Evolutionary conservation across 495 filamentous ascomycete genomes (phyloP), one percentile per base, ranked within the genome.

Genomic region (Aspergillus sclerotioniger): DNA sequence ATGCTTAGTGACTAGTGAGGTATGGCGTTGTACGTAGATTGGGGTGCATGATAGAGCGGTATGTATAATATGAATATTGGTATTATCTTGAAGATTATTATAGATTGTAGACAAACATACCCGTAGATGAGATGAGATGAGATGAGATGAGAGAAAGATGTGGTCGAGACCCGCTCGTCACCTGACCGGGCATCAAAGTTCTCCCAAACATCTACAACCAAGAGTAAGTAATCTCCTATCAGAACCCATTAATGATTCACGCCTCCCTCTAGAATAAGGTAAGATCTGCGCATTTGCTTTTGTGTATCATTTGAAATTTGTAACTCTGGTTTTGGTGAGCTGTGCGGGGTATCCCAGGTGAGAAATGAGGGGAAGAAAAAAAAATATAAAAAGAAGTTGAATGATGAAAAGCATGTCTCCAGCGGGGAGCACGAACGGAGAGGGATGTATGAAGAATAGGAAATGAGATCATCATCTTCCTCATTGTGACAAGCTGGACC

Each of bases 181-280:
- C 47, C 47, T 50, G 47, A 50, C 47, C 47, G 28, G 47, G 47
- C 28, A 28, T 50, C 47, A 50, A 50, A 50, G 47, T 50, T 50
- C 47, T 50, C 47, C 47, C 41, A 6, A 44, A 25, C 25, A 25
- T 25, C 25, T 5, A 25, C n/a, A n/a, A n/a, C n/a, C n/a, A n/a
- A n/a, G n/a, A 25, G 25, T 25, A 25, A 2, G 5, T 5, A 25
- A 25, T 25, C 25, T 5, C 25, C 25, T 2, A 25, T 25, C 25
- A 2, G 5, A 25, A 37, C 9, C 33, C 33, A 37, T 37, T 37
- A 37, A 41, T n/a, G 37, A 41, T 13, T 41, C 37, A 41, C 37
- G 13, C 37, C 9, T 1, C 9, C 1, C 13, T 25, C 25, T 25
- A 25, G 13, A 9, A 37, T 37, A 37, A 33, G 33, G 33, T 37